Conservation (phyloP, 2,329 filamentous ascomycete genomes). For the Ophiostoma sp. region DNA sequence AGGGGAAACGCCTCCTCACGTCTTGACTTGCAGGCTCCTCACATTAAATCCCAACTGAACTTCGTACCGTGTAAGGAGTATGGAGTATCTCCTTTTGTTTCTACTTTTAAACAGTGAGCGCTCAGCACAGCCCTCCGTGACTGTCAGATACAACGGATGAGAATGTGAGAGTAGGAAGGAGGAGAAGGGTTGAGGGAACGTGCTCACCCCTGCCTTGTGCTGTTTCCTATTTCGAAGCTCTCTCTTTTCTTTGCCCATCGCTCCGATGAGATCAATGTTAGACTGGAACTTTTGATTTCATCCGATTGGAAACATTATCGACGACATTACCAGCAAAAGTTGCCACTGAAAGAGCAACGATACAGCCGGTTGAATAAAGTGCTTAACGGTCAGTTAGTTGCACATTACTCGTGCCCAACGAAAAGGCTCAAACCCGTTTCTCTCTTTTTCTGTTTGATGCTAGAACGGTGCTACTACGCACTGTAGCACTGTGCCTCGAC, state of each 20-base stretch:
- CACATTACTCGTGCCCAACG: neutral
- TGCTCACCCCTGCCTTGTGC: neutral
- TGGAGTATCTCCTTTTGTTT: neutral
- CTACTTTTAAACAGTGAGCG: neutral
- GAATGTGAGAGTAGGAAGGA: neutral
- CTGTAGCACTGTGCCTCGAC: neutral
- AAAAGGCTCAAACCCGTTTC: too few relatives aligned
- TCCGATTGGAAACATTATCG: too few relatives aligned
- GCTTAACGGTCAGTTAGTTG: neutral
- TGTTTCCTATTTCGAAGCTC: neutral
- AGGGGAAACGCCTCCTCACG: conserved; percentile 6
- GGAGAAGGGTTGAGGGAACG: neutral
- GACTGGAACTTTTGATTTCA: neutral
- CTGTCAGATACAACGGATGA: neutral
- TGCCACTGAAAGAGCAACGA: too few relatives aligned
- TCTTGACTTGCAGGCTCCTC: neutral
- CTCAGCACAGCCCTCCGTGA: neutral
- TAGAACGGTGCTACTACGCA: neutral
- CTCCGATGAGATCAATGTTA: neutral
- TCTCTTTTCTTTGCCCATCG: neutral
- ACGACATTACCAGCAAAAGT: too few relatives aligned
- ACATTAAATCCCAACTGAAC: neutral
- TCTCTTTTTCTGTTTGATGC: too few relatives aligned
- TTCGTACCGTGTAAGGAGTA: too few relatives aligned
- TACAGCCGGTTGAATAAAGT: too few relatives aligned